These are phyloP conservation scores for Isabelozyma gotoi DNA, from an alignment of 805 yeast species.

Conservation along the genomic window DNA sequence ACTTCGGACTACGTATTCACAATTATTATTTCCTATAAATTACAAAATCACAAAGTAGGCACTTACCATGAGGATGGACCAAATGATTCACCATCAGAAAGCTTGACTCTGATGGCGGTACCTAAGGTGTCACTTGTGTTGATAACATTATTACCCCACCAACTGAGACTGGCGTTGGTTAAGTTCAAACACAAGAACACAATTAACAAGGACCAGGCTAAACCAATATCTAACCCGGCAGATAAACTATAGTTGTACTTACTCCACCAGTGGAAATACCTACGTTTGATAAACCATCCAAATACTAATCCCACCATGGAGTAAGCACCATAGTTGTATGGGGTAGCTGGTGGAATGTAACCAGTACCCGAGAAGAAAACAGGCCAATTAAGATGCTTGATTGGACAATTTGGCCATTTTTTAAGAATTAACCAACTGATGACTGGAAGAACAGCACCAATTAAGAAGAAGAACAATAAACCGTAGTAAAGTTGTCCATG, in stretches of 20 bases:
- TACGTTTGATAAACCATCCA: conserved; percentile 38
- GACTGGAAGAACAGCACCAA: conserved; percentile 37
- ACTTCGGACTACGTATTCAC: too few relatives aligned
- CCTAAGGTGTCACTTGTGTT: conserved; percentile 40
- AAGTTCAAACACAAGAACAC: conserved; percentile 29
- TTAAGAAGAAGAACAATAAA: conserved; percentile 36
- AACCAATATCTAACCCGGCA: conserved; percentile 46
- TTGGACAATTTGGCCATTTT: conserved; percentile 37
- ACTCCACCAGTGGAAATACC: conserved; percentile 44
- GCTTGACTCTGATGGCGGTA: conserved; percentile 27
- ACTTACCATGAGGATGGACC: conserved; percentile 52
- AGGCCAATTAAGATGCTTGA: conserved; percentile 34
- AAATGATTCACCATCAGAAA: conserved; percentile 43
- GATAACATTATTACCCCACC: conserved; percentile 69
- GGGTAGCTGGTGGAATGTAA: conserved; percentile 72
- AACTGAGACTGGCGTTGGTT: conserved; percentile 20
- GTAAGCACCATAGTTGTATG: conserved; percentile 62
- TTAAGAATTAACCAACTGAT: conserved; percentile 37
- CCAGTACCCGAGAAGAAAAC: conserved; percentile 51
- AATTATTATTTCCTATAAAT: too few relatives aligned
- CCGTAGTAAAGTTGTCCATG: conserved; percentile 22
- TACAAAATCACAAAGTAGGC: too few relatives aligned
- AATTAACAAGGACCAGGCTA: conserved; percentile 39
- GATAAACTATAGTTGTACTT: conserved; percentile 46
- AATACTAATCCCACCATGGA: conserved; percentile 34